Evolutionary conservation across 768 basidiomycete genomes (phyloP).

Genomic region (Cystobasidium ongulense): DNA sequence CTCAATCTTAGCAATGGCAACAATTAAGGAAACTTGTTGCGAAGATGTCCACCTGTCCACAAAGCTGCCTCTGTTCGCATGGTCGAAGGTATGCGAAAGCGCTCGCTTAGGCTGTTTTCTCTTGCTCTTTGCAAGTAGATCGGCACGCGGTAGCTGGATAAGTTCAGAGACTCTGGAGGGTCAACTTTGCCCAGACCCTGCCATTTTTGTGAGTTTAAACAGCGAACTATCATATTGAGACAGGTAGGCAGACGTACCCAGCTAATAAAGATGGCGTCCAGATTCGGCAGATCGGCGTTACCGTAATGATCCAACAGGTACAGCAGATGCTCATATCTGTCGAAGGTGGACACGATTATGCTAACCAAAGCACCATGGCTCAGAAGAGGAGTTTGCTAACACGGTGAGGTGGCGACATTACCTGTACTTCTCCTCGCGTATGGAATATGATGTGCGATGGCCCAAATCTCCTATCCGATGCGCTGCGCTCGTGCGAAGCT

Average conservation of each 20-base stretch:
- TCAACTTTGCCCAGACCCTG: slow-evolving; percentile 19
- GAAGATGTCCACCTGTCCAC: neutral
- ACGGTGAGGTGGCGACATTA: neutral
- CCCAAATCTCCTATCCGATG: neutral
- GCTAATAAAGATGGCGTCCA: slow-evolving; percentile 25
- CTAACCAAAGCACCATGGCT: neutral
- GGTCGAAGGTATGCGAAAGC: neutral
- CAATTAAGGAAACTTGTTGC: neutral
- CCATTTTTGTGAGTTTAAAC: no score
- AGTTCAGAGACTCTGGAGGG: neutral
- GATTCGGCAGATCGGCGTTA: slow-evolving; percentile 7
- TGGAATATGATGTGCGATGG: neutral
- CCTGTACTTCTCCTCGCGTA: neutral
- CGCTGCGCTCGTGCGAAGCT: neutral
- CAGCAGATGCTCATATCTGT: slow-evolving; percentile 8
- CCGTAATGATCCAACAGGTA: slow-evolving; percentile 21
- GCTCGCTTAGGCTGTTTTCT: slow-evolving; percentile 10
- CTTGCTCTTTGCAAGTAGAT: slow-evolving; percentile 14
- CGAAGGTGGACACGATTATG: slow-evolving; percentile 16
- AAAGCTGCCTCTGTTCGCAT: slow-evolving; percentile 17
- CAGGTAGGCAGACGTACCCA: neutral
- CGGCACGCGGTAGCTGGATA: neutral
- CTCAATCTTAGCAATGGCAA: neutral
- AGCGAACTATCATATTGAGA: no score
- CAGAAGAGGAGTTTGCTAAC: neutral